Conservation (phyloP, 2,329 filamentous ascomycete species). For the Diaporthe eres region DNA sequence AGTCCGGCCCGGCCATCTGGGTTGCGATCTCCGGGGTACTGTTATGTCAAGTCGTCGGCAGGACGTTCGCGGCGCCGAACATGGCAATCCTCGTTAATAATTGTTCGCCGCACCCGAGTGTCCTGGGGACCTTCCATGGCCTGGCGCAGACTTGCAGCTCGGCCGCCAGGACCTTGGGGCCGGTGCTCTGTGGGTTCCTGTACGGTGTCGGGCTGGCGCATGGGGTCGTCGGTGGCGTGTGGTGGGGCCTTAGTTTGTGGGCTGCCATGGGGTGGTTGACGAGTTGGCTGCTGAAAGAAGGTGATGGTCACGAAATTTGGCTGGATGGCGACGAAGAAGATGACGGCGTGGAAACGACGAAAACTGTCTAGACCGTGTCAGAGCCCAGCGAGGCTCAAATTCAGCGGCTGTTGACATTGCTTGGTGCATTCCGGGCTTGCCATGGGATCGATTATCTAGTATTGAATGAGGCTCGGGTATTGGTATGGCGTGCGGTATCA, state of each 20-base stretch:
- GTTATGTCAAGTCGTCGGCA: conserved; percentile 74
- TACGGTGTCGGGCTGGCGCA: conserved; percentile 71
- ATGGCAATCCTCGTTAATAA: conserved; percentile 64
- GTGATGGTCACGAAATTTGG: conserved; percentile 76
- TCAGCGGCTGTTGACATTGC: background rate
- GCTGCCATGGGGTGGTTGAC: conserved; percentile 64
- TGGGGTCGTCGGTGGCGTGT: conserved; percentile 71
- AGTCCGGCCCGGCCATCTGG: conserved; percentile 74
- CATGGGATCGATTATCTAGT: too few species aligned
- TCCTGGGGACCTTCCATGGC: conserved; percentile 63
- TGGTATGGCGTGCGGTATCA: background rate
- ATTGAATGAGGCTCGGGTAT: background rate
- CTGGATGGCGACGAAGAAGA: conserved; percentile 72
- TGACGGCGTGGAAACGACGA: conserved; percentile 44
- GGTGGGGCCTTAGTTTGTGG: conserved; percentile 68
- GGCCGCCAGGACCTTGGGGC: conserved; percentile 71
- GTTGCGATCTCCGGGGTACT: conserved; percentile 73
- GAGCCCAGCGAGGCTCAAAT: background rate
- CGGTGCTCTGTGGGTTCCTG: conserved; percentile 70
- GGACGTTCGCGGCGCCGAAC: conserved; percentile 72
- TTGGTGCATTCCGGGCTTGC: too few species aligned
- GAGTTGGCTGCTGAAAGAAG: conserved; percentile 71
- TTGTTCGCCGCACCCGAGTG: conserved; percentile 62
- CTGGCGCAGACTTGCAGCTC: conserved; percentile 71
- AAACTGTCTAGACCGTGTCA: background rate